phyloP scores from a whole-genome alignment of 2,329 filamentous ascomycete genomes.

The Chaetomium globosum region DNA sequence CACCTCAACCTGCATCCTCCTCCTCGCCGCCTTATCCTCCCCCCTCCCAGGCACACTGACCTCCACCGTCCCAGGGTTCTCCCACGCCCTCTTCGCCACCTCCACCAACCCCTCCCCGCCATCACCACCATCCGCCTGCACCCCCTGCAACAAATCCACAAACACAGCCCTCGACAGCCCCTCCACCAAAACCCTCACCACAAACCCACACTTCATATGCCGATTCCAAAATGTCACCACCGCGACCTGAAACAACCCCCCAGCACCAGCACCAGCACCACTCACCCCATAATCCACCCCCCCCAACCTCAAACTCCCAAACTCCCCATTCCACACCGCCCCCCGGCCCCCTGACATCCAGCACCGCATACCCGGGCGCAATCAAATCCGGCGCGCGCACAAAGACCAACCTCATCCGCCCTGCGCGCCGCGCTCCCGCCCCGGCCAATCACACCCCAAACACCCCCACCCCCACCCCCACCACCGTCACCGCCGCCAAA shows the following conservation, averaged over 20 bases:
- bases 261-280: not conserved
- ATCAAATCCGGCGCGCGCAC: slow-evolving; percentile 31
- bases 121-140: not conserved
- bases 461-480: too few species aligned
- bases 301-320: slow-evolving; percentile 26
- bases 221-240: slow-evolving; percentile 33
- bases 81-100: slow-evolving; percentile 29
- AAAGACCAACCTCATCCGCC: slow-evolving; percentile 30
- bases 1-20: slow-evolving; percentile 27
- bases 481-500: too few species aligned
- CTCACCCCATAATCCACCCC: slow-evolving; percentile 18
- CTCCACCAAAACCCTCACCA: slow-evolving; percentile 30
- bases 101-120: slow-evolving; percentile 23
- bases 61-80: slow-evolving; percentile 27
- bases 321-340: slow-evolving; percentile 32
- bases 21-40: not conserved
- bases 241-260: slow-evolving; percentile 31
- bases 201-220: slow-evolving; percentile 31
- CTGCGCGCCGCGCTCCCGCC: not conserved
- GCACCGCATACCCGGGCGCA: slow-evolving; percentile 33
- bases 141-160: slow-evolving; percentile 12
- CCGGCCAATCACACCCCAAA: too few species aligned
- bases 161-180: slow-evolving; percentile 1
- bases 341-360: slow-evolving; percentile 24
- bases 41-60: slow-evolving; percentile 15